These are phyloP conservation scores for Psilocybe mexicana DNA, from an alignment of 1,284 basidiomycete genomes.

Conservation along the genomic window DNA sequence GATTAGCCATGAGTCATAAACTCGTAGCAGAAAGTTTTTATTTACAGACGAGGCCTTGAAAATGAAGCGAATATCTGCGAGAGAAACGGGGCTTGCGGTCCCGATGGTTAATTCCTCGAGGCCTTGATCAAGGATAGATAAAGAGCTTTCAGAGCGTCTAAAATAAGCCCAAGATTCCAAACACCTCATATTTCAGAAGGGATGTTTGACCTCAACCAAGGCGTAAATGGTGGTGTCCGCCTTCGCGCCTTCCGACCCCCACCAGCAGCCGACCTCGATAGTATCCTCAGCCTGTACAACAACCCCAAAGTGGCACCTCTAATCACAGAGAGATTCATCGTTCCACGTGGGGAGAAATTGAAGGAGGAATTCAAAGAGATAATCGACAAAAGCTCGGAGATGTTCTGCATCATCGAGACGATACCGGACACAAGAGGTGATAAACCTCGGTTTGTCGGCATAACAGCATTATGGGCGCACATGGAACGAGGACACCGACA, in stretches of 20 bases:
- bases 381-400: slow-evolving; percentile 14
- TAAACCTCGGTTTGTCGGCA: slow-evolving; percentile 11
- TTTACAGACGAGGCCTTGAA: too few relatives aligned
- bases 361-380: slow-evolving; percentile 13
- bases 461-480: slow-evolving; percentile 8
- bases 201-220: slow-evolving; percentile 18
- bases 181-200: background rate
- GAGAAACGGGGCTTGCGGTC: too few relatives aligned
- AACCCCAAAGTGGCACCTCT: slow-evolving; percentile 11
- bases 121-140: too few relatives aligned
- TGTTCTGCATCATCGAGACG: slow-evolving; percentile 19
- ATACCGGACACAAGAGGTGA: background rate
- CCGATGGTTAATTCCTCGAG: too few relatives aligned
- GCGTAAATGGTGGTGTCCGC: slow-evolving; percentile 7
- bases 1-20: too few relatives aligned
- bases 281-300: slow-evolving; percentile 12
- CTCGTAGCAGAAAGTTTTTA: too few relatives aligned
- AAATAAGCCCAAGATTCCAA: too few relatives aligned
- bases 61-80: too few relatives aligned
- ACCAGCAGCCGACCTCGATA: slow-evolving; percentile 11
- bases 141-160: too few relatives aligned
- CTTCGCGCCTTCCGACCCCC: slow-evolving; percentile 12
- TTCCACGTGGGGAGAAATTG: slow-evolving; percentile 11
- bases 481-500: slow-evolving; percentile 12
- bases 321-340: slow-evolving; percentile 11